Base-by-base conservation (phyloP, 2,329 filamentous ascomycete species). In the Arthrobotrys entomopaga region DNA sequence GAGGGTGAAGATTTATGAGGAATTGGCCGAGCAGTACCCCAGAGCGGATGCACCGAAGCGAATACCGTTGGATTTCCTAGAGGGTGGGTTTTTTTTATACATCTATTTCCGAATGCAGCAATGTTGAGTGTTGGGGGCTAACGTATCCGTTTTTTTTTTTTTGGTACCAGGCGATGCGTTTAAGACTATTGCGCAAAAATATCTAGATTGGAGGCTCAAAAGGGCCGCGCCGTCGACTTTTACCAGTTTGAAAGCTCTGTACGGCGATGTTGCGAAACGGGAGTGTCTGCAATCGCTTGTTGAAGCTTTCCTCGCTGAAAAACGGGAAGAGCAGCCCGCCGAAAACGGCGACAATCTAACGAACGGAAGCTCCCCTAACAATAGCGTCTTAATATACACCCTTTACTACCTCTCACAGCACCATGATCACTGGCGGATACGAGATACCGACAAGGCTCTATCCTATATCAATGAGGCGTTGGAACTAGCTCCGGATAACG, bases 201-300 rank as follows among this genome's bases (percentile, higher is more conserved):
- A 99, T 81, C 82, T 99, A 74, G 86, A 89, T 58, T 86, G 90
- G 29, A 96, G 96, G 90, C 85, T 99, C 66, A 89, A 91, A 81
- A 96, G 94, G 82, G 95, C 94, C 10, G 91, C 98, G 2, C 94
- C 95, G 0, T 99, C 95, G 1, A 93, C 94, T 2, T 99, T 99
- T 82, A 93, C 93, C 40, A 99, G 98, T 82, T 86, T 99, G 74
- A 99, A 99, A 84, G 89, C 96, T 77, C 86, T 99, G 20, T 99
- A 98, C 83, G 85, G 85, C 13, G 89, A 97, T 80, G 78, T 86
- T 0, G 86, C 83, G 78, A 99, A 99, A 84, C 91, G 90, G 80
- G 85, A 90, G n/a, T 86, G 85, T 0, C 87, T 99, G 46, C 88
- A 90, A 77, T 85, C 88, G 42, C 82, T 98, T 46, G 93, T 91